Percentiles rank a stretch among this genome's conserved stretches.
These are phyloP conservation scores for Penicillium sp. DNA, from an alignment of 2,329 filamentous ascomycete species.

Conservation along the genomic window DNA sequence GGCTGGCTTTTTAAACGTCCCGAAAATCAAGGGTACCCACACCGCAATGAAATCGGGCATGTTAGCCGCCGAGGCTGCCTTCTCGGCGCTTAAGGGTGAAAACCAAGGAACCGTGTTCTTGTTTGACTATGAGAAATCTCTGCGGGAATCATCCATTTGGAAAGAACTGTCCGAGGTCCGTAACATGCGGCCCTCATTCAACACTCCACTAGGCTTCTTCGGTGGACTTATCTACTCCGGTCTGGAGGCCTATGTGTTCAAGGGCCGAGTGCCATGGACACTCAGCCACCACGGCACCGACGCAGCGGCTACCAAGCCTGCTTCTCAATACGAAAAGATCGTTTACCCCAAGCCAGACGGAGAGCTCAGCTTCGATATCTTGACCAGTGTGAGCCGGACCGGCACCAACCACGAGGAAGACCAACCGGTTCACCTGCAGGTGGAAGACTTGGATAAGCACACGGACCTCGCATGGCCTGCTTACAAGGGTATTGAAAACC, in stretches of 20 bases:
- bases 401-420: constrained; percentile 99
- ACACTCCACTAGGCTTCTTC: constrained; percentile 79
- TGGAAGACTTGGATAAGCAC: constrained; percentile 92
- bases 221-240: constrained; percentile 92
- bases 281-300: constrained; percentile 79
- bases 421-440: constrained; percentile 92
- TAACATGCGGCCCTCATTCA: constrained; percentile 96
- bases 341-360: constrained; percentile 97
- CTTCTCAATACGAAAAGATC: constrained; percentile 79
- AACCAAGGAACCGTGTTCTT: constrained; percentile 77
- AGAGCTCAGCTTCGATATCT: constrained; percentile 90
- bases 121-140: constrained; percentile 86
- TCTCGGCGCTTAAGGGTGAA: constrained; percentile 62
- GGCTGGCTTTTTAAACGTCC: constrained; percentile 93
- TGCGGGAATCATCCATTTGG: constrained; percentile 87
- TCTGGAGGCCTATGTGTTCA: constrained; percentile 82
- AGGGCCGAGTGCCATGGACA: constrained; percentile 87
- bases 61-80: constrained; percentile 89
- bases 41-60: constrained; percentile 98
- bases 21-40: constrained; percentile 98
- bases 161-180: constrained; percentile 90
- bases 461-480: constrained; percentile 76
- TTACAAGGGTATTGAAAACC: constrained; percentile 90
- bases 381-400: constrained; percentile 91
- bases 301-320: constrained; percentile 72